Evolutionary conservation across 768 basidiomycete species (phyloP).

Genomic region (Boletus tomentosulus): DNA sequence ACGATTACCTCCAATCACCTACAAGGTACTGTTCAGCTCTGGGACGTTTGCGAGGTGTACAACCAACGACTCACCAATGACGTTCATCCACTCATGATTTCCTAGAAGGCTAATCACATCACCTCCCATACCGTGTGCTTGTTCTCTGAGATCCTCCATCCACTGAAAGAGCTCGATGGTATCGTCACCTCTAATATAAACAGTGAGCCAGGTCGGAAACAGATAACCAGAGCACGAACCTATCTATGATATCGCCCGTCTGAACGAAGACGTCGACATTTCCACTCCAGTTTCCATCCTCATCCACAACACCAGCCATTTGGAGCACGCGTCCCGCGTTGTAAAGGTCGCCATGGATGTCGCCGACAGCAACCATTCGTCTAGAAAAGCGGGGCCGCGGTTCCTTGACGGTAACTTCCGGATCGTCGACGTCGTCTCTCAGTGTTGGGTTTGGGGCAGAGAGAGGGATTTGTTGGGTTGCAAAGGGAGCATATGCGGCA

Average conservation of each 20-base stretch:
- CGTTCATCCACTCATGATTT: constrained; percentile 97
- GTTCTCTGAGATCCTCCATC: constrained; percentile 78
- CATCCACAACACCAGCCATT: constrained; percentile 75
- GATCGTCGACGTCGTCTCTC: constrained; percentile 3
- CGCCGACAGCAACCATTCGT: constrained; percentile 85
- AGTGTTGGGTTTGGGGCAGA: constrained; percentile 3
- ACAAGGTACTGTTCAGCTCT: constrained; percentile 12
- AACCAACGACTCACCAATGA: constrained; percentile 48
- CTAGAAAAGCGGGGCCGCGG: constrained; percentile 31
- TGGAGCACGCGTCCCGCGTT: constrained; percentile 79
- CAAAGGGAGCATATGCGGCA: constrained; percentile 19
- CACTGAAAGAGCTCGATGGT: constrained; percentile 80
- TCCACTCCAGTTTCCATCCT: constrained; percentile 74
- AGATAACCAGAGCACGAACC: constrained; percentile 43
- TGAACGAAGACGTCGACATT: constrained; percentile 85
- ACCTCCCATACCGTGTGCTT: constrained; percentile 69
- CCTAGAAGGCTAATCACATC: constrained; percentile 76
- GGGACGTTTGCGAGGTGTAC: constrained; percentile 2
- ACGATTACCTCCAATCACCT: constrained; percentile 81
- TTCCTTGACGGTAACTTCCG: constrained; percentile 11
- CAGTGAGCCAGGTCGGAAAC: constrained; percentile 9
- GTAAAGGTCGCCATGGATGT: constrained; percentile 83
- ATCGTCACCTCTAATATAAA: constrained; percentile 67
- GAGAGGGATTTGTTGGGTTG: constrained; percentile 11
- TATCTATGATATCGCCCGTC: constrained; percentile 93